Evolutionary conservation across 2,329 filamentous ascomycete genomes (phyloP), one percentile per base, ranked within the genome.

Genomic region (Corinectria fuckeliana): DNA sequence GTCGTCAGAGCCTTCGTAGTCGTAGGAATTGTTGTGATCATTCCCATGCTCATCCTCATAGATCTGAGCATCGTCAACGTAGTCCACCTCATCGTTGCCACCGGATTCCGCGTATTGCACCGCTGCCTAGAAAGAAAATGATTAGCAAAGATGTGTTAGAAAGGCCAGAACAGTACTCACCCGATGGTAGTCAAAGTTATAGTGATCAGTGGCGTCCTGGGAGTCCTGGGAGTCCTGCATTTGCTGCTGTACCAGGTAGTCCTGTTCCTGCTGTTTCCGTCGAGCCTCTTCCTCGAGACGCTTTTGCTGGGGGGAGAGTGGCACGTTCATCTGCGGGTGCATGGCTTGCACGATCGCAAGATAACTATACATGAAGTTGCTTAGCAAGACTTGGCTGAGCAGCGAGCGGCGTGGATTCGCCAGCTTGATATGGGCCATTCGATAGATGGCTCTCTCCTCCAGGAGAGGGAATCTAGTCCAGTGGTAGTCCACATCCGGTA

Each of bases 301-400:
- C 71, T 86, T 86, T 72, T 90, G 88, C 69, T 93, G 92, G 32
- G 91, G 88, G 14, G 91, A 93, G 32, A 91, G 86, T n/a, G 92
- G 92, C 41, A 96, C 89, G 70, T 96, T 91, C 78, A 97, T 91
- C 72, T 96, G 92, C 41, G 95, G 95, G 75, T 99, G 95, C 92
- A 97, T 97, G 71, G 96, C 93, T 78, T 99, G 95, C 44, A 99
- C 95, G 76, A 98, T 99, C 62, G 95, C 95, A 65, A 99, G 85
- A 75, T 99, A 99, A 57, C 93, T 95, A 79, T 99, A 99, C 95
- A 99, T 99, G 77, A 99, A 99, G 76, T 99, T 99, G 78, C 93
- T 97, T 67, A 99, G 85, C 59, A 99, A 82, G 20, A 99, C 95
- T 76, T 99, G 95, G 60, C 94, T 97, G 72, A 96, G 90, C 50